Evolutionary conservation across 78 protist genomes (phyloP), one percentile per base, ranked within the genome.

Genomic region (Chrysochromulina tobinii): DNA sequence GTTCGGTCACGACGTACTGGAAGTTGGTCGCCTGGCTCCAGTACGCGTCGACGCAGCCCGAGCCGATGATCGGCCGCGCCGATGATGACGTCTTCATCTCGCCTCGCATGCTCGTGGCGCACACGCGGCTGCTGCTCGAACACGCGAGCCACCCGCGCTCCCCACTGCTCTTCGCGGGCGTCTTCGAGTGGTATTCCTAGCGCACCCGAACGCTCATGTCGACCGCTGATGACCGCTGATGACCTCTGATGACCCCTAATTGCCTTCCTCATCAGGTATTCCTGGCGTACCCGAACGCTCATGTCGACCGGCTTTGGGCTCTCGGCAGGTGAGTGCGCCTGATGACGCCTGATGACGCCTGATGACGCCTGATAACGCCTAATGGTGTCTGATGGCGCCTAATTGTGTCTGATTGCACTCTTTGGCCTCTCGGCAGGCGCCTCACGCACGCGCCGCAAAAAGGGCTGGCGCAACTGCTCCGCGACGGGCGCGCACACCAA

Each of bases 381-480:
- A 38, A 38, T 38, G 38, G 38, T 38, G 38, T 38, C 38, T 38
- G 38, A 38, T 38, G 38, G 38, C 38, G 38, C 38, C 38, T 38
- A 38, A 38, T 38, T 38, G 38, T 38, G 38, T 7, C 64, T 14
- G 64, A 21, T 61, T 61, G 25, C 38, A 38, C 38, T 38, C 38
- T 38, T 38, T 38, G 77, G 77, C 27, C 77, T 68, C 51, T 68
- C 77, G 2, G 77, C 77, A 2, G 77, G 77, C 50, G 77, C 51
- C 77, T 3, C 77, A 1, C 77, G 77, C 48, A 3, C 27, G 48
- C 8, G 27, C 51, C 51, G 51, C 21, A n/a, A n/a, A 12, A 68
- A 68, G 77, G 50, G 11, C 50, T 68, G 77, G 77, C 77, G 77
- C 77, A 68, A 68, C 77, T 68, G 77, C 77, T 59, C 64, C 23